Evolutionary conservation across 2,329 filamentous ascomycete species (phyloP).

Genomic region (Xylaria multiplex): DNA sequence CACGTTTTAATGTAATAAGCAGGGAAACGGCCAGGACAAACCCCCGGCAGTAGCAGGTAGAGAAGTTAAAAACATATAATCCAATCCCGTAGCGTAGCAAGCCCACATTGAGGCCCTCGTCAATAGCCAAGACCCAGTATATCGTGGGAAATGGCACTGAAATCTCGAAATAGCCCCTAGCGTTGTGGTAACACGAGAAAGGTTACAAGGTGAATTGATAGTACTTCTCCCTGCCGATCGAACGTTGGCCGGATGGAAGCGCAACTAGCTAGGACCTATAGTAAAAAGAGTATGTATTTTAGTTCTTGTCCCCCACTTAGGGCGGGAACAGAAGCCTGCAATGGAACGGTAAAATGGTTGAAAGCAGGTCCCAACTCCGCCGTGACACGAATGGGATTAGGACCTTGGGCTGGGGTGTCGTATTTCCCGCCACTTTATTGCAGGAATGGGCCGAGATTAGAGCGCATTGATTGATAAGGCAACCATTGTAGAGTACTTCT

Average conservation of each 20-base stretch:
- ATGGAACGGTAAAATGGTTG: conserved; percentile 2
- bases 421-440: conserved; percentile 1
- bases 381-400: neutral
- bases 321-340: neutral
- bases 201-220: neutral
- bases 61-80: neutral
- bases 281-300: neutral
- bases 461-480: neutral
- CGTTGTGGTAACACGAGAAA: conserved; percentile 5
- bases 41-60: neutral
- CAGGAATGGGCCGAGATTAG: conserved; percentile 11
- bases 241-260: neutral
- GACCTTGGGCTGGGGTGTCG: conserved; percentile 1
- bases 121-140: neutral
- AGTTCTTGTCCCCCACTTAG: conserved; percentile 1
- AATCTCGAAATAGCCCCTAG: neutral
- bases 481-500: conserved; percentile 18
- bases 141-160: neutral
- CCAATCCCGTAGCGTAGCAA: no score
- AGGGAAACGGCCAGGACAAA: neutral
- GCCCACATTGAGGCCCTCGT: neutral
- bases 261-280: neutral
- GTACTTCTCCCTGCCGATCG: neutral
- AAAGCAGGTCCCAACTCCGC: conserved; percentile 14
- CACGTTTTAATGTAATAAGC: neutral